Evolutionary conservation across 2,329 filamentous ascomycete species (phyloP).

Genomic region (Aspergillus pseudoglaucus): DNA sequence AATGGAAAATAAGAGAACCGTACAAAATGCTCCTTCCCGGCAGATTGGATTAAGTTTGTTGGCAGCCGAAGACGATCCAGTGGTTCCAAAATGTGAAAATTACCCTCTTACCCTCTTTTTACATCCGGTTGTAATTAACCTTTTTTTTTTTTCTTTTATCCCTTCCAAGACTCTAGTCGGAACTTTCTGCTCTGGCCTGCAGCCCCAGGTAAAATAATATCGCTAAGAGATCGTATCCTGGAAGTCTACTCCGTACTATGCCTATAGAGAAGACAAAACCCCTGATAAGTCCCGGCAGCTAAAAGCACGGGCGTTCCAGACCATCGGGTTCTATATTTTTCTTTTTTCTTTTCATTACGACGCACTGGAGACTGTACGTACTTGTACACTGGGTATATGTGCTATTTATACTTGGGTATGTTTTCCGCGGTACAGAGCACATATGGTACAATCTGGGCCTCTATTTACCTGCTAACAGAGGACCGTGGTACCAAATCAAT

Average conservation of each 20-base stretch:
- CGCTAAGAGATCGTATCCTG: too few relatives aligned
- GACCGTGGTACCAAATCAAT: too few relatives aligned
- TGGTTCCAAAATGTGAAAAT: conserved; percentile 16
- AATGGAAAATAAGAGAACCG: not conserved
- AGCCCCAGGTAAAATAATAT: too few relatives aligned
- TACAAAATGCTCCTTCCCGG: conserved; percentile 15
- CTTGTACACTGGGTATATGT: not conserved
- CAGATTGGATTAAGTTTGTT: conserved; percentile 33
- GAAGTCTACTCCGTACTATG: not conserved
- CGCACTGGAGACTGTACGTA: not conserved
- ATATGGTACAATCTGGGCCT: too few relatives aligned
- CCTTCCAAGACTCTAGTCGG: too few relatives aligned
- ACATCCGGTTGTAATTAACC: too few relatives aligned
- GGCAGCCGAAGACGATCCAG: conserved; percentile 23
- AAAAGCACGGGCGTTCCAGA: conserved; percentile 18
- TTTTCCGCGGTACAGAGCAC: too few relatives aligned
- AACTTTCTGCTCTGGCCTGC: too few relatives aligned
- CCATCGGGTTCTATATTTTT: conserved; percentile 3
- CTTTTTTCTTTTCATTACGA: not conserved
- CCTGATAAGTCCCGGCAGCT: not conserved
- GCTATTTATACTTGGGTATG: not conserved
- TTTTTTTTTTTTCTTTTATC: too few relatives aligned
- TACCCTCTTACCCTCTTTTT: too few relatives aligned
- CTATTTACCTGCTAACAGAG: too few relatives aligned
- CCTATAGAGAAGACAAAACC: not conserved